Conservation (phyloP, 2,329 filamentous ascomycete genomes). For the Pyrenophora teres region DNA sequence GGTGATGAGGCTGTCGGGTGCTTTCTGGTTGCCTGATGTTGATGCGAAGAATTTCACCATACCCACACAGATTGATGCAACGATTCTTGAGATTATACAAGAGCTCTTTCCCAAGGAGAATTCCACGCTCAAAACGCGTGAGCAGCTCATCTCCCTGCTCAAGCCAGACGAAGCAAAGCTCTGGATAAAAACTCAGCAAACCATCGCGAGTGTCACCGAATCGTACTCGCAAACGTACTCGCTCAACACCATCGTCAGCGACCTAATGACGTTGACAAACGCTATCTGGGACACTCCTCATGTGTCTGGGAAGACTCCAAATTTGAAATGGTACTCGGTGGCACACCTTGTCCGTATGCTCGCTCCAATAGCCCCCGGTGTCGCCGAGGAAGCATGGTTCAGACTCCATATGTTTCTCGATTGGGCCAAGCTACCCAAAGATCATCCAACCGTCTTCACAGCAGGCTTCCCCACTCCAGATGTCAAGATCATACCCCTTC, state of each 20-base stretch:
- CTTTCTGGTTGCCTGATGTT: constrained; percentile 28
- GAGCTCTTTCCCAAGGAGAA: constrained; percentile 11
- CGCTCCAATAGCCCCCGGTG: constrained; percentile 78
- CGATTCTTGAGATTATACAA: constrained; percentile 28
- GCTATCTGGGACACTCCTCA: constrained; percentile 42
- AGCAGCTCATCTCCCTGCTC: constrained; percentile 15
- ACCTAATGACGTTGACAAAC: constrained; percentile 83
- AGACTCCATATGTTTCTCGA: constrained; percentile 51
- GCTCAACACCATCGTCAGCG: constrained; percentile 82
- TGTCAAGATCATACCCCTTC: constrained; percentile 56
- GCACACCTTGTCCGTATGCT: constrained; percentile 70
- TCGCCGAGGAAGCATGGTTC: constrained; percentile 81
- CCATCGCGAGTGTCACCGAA: constrained; percentile 68
- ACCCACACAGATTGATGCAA: constrained; percentile 31
- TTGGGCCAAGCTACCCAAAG: neutral
- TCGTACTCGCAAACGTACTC: constrained; percentile 74
- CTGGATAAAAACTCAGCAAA: constrained; percentile 69
- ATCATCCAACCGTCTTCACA: constrained; percentile 49
- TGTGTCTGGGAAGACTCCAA: constrained; percentile 45
- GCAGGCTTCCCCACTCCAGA: constrained; percentile 61
- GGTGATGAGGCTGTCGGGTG: constrained; percentile 60
- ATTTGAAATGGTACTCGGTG: constrained; percentile 57
- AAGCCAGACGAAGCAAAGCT: constrained; percentile 50
- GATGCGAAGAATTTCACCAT: constrained; percentile 25
- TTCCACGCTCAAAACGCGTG: neutral